phyloP scores from a whole-genome alignment of 139 green algal species.

The Volvox africanus region DNA sequence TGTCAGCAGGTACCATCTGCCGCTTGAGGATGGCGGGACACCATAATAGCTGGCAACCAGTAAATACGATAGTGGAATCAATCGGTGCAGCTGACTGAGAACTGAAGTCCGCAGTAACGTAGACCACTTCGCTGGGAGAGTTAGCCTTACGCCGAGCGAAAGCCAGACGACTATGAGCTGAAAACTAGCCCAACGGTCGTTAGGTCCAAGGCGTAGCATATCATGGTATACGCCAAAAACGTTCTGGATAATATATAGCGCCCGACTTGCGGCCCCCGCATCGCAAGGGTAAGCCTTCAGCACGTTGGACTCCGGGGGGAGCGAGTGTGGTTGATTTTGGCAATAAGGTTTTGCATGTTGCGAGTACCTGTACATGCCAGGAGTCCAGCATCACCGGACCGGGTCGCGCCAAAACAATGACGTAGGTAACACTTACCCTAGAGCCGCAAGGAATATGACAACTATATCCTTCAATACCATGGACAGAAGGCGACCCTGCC shows the following conservation, averaged over 20 bases:
- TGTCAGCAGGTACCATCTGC: background rate
- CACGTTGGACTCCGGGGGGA: background rate
- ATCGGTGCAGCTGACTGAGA: background rate
- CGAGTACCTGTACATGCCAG: background rate
- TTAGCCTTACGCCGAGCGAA: background rate
- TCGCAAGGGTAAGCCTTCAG: background rate
- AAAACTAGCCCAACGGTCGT: background rate
- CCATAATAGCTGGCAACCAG: background rate
- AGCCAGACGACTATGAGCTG: background rate
- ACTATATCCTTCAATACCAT: background rate
- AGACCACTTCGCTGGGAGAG: background rate
- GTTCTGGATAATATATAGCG: background rate
- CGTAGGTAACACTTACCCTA: background rate
- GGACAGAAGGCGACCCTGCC: background rate
- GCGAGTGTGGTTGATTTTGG: background rate
- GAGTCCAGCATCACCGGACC: background rate
- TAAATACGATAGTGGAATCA: background rate
- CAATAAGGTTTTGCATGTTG: constrained; percentile 30
- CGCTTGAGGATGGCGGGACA: background rate
- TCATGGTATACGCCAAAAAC: background rate
- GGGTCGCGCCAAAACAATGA: background rate
- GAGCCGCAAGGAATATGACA: background rate
- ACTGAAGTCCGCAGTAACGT: background rate
- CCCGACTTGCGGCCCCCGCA: background rate
- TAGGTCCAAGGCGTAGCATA: background rate